Evolutionary conservation across 306 rosid genomes (phyloP).

Genomic region (Castanopsis chinensis): DNA sequence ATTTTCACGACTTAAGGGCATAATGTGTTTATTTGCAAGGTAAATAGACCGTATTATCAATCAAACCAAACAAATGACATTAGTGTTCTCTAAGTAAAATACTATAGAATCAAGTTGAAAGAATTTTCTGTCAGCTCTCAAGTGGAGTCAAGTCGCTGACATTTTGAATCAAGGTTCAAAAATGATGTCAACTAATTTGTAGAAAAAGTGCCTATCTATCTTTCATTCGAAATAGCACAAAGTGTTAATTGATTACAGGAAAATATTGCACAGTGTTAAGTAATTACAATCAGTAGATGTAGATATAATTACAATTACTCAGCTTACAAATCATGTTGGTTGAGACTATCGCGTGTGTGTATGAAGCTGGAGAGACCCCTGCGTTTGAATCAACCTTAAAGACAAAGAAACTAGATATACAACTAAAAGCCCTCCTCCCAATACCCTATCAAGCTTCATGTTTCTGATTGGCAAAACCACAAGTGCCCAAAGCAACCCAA

Average conservation of each 20-base stretch:
- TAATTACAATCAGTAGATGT: neutral
- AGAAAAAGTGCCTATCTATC: neutral
- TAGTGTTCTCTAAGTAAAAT: too few species aligned
- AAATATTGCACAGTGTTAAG: too few species aligned
- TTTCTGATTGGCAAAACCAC: constrained; percentile 31
- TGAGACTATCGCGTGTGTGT: neutral
- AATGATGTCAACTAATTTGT: neutral
- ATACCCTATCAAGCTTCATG: constrained; percentile 44
- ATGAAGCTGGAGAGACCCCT: constrained; percentile 33
- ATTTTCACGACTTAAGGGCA: too few species aligned
- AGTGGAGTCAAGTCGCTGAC: too few species aligned
- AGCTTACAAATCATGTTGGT: neutral
- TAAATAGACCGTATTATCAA: too few species aligned
- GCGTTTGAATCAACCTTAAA: constrained; percentile 46
- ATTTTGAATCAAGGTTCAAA: neutral
- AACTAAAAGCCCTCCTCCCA: constrained; percentile 51
- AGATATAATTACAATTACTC: neutral
- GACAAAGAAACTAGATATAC: constrained; percentile 40
- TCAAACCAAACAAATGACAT: too few species aligned
- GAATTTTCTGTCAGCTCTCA: too few species aligned
- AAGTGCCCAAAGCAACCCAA: constrained; percentile 49
- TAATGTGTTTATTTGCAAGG: too few species aligned
- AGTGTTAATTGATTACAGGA: neutral
- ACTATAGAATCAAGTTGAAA: too few species aligned
- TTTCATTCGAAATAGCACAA: neutral